A percentile compares a stretch with the other conserved stretches of the same genome.
These are phyloP conservation scores for Chrysoporthe cubensis DNA, from an alignment of 2,329 filamentous ascomycete genomes.

Conservation along the genomic window DNA sequence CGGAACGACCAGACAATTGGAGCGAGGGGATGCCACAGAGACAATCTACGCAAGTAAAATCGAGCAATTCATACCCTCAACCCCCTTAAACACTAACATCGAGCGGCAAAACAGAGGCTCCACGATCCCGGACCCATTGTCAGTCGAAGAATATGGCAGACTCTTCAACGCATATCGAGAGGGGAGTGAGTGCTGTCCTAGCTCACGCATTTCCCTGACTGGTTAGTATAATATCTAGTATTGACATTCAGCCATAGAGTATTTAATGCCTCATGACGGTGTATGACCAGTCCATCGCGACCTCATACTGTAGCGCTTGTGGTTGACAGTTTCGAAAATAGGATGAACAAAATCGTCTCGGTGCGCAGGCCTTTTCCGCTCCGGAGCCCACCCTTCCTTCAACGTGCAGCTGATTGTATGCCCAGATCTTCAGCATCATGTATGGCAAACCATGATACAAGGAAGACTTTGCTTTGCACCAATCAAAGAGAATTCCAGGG, in stretches of 20 bases:
- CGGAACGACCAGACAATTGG: not conserved
- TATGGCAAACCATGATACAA: slow-evolving; percentile 14
- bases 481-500: slow-evolving; percentile 5
- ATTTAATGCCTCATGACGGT: slow-evolving; percentile 16
- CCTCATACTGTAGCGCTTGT: not conserved
- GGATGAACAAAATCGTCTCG: slow-evolving; percentile 18
- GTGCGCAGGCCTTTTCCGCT: not conserved
- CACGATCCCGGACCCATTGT: slow-evolving; percentile 13
- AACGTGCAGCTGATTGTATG: not conserved
- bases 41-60: slow-evolving; percentile 5
- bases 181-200: slow-evolving; percentile 6
- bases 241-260: not conserved
- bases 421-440: slow-evolving; percentile 22
- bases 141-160: slow-evolving; percentile 13
- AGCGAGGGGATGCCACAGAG: not conserved
- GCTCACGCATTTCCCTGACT: not conserved
- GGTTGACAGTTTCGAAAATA: slow-evolving; percentile 3
- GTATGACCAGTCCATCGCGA: not conserved
- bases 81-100: not conserved
- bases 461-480: slow-evolving; percentile 22
- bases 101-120: not conserved
- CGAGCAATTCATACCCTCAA: not conserved
- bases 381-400: not conserved
- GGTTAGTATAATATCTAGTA: not conserved
- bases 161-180: slow-evolving; percentile 15